Evolutionary conservation across 2,329 filamentous ascomycete genomes (phyloP), one percentile per base, ranked within the genome.

Genomic region (Colletotrichum sansevieriae): DNA sequence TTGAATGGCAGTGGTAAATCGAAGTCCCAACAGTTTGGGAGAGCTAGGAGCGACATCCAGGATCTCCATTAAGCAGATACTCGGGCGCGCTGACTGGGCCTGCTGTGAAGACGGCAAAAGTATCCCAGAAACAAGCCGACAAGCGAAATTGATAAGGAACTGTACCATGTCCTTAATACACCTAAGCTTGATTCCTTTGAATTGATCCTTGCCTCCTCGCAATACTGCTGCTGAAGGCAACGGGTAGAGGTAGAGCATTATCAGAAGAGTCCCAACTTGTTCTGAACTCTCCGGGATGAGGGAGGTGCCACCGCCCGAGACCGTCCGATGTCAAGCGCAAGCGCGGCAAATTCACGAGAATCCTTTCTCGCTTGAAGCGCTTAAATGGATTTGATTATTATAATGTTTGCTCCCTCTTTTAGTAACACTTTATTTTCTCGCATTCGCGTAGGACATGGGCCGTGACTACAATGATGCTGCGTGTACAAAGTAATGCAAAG

Each of bases 301-400:
- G 41, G 46, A 55, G 39, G 35, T 11, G 46, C 54, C n/a, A 22
- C 25, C 7, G 13, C 6, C 33, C 47, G n/a, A 18, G 65, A 58
- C 55, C 62, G 62, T 68, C 65, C 39, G 35, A 68, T 65, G 20
- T 56, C 20, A 18, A 49, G n/a, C 20, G 15, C 8, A 33, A 37
- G 29, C 29, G 29, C 29, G 29, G 29, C 8, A 29, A 25, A 25
- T 25, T 5, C 25, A 5, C 4, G 25, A 25, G 25, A 25, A 25
- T 5, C 25, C 4, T 25, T 25, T 29, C 29, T 29, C 29, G 29
- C 29, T 29, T 29, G 29, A 29, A 29, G 29, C 29, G 29, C 29
- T 29, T 29, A 29, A 9, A 8, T 8, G 29, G 29, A 29, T 29
- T 5, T 29, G 29, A 29, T 8, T 29, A 9, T 29, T 8, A 7